phyloP scores from a whole-genome alignment of 192 early-diverging fungal species.

The Rhizophagus sp. region DNA sequence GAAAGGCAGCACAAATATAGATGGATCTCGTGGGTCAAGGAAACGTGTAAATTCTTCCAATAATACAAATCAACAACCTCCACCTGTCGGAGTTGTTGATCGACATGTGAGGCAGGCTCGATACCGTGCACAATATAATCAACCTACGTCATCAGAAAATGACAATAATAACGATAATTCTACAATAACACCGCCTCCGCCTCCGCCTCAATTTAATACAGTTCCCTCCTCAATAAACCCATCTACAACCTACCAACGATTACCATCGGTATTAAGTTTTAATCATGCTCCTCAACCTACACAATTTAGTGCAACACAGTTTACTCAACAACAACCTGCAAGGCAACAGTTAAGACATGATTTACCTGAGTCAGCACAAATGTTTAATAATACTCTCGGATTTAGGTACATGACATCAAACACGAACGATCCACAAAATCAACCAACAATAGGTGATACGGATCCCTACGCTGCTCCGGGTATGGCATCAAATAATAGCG shows the following conservation, averaged over 20 bases:
- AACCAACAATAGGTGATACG: not conserved
- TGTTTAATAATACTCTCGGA: constrained; percentile 20
- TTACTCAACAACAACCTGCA: not conserved
- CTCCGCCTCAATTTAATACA: not conserved
- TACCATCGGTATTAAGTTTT: not conserved
- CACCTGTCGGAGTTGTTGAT: not conserved
- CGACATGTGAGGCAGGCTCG: not conserved
- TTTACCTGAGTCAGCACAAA: constrained; percentile 16
- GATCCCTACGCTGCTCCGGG: constrained; percentile 16
- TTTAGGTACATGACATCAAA: constrained; percentile 4
- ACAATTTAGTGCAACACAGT: not conserved
- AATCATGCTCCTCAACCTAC: not conserved
- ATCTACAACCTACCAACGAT: not conserved
- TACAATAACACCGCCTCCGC: not conserved
- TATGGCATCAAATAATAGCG: constrained; percentile 1
- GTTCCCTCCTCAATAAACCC: not conserved
- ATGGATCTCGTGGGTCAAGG: not conserved
- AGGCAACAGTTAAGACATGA: not conserved
- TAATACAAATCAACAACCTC: not conserved
- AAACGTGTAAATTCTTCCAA: constrained; percentile 6
- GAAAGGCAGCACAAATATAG: not conserved
- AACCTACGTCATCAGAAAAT: not conserved
- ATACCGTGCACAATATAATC: not conserved
- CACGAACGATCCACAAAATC: not conserved
- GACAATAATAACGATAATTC: not conserved